Evolutionary conservation across 2,329 filamentous ascomycete species (phyloP).

Genomic region (Arthrobotrys megalospora): DNA sequence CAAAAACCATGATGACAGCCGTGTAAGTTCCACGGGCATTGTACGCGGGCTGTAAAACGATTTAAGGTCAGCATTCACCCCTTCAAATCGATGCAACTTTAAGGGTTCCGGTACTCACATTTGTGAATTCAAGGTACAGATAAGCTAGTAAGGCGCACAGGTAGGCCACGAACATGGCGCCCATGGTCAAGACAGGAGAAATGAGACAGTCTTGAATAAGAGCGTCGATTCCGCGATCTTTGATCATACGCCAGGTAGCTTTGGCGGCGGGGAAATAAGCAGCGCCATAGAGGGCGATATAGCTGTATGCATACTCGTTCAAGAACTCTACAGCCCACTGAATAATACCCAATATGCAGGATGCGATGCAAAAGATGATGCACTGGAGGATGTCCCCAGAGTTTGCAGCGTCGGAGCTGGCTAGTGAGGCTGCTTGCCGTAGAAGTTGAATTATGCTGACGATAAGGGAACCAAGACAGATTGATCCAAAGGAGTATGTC

Average conservation of each 20-base stretch:
- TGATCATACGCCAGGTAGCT: conserved; percentile 91
- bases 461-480: conserved; percentile 86
- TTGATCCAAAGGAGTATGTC: conserved; percentile 93
- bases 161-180: conserved; percentile 86
- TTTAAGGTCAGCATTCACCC: conserved; percentile 2
- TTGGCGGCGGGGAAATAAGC: conserved; percentile 88
- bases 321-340: conserved; percentile 90
- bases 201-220: conserved; percentile 87
- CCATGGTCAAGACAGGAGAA: conserved; percentile 77
- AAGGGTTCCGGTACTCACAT: conserved; percentile 78
- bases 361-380: conserved; percentile 80
- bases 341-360: conserved; percentile 82
- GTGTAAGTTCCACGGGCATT: conserved; percentile 73
- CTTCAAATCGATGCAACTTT: not conserved
- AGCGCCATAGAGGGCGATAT: conserved; percentile 94
- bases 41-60: conserved; percentile 25
- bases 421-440: conserved; percentile 85
- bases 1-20: conserved; percentile 83
- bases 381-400: conserved; percentile 78
- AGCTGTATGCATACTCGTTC: conserved; percentile 92
- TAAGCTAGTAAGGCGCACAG: conserved; percentile 85
- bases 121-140: conserved; percentile 86
- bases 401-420: conserved; percentile 75
- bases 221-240: conserved; percentile 89
- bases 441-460: conserved; percentile 90